Evolutionary conservation across 768 basidiomycete species (phyloP).

Genomic region (Mycena rebaudengoi): DNA sequence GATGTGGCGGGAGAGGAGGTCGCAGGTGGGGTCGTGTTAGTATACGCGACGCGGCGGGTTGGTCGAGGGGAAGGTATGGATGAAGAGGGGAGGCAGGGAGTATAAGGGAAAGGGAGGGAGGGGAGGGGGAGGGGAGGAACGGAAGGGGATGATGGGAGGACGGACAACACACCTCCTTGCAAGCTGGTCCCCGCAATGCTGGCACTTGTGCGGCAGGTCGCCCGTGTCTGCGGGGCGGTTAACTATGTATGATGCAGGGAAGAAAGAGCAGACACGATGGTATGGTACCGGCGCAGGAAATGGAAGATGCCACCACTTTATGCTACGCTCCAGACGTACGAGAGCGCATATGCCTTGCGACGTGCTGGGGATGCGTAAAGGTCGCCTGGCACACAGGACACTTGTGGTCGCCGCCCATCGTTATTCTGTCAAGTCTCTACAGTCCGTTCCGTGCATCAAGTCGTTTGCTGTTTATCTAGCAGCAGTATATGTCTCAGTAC

Average conservation of each 20-base stretch:
- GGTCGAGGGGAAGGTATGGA: constrained; percentile 3
- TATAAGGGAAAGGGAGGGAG: background rate
- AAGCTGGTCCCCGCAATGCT: constrained; percentile 89
- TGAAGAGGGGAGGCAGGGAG: background rate
- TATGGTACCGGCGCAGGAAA: no score
- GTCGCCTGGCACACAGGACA: constrained; percentile 89
- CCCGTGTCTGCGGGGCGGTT: constrained; percentile 71
- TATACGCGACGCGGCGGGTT: no score
- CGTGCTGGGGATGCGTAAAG: constrained; percentile 90
- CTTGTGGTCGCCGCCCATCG: constrained; percentile 85
- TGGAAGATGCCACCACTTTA: no score
- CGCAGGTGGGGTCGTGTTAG: no score
- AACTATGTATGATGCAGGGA: no score
- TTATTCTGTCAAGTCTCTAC: no score
- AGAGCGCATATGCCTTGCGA: constrained; percentile 89
- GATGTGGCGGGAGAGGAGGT: constrained; percentile 85
- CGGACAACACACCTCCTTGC: constrained; percentile 71
- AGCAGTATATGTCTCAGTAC: no score
- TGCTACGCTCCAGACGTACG: no score
- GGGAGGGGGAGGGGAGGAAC: background rate
- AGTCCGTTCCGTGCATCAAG: no score
- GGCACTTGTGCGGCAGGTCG: constrained; percentile 90
- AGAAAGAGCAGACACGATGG: no score
- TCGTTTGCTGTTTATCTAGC: no score
- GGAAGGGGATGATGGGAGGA: background rate